Evolutionary conservation across 805 yeast species (phyloP).

Genomic region (Saccharomyces paradoxus): DNA sequence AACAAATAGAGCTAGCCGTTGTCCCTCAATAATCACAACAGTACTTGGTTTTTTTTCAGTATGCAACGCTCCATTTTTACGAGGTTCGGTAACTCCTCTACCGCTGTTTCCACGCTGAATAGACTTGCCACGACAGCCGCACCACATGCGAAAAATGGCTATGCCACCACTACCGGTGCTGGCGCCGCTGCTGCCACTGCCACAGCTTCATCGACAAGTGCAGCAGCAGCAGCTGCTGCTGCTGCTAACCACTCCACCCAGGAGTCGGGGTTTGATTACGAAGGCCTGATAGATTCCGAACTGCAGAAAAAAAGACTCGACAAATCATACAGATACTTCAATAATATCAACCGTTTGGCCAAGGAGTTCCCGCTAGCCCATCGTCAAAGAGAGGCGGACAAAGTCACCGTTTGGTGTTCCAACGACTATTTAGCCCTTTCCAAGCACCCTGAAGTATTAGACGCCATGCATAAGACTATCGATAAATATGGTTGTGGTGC

Average conservation of each 20-base stretch:
- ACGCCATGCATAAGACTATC: conserved; percentile 70
- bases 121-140: background rate
- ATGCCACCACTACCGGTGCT: conserved; percentile 30
- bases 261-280: conserved; percentile 59
- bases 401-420: conserved; percentile 98
- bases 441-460: conserved; percentile 60
- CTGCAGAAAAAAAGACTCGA: conserved; percentile 70
- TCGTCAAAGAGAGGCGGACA: conserved; percentile 60
- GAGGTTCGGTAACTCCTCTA: background rate
- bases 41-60: background rate
- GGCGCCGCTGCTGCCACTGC: conserved; percentile 27
- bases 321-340: conserved; percentile 90
- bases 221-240: conserved; percentile 24
- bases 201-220: conserved; percentile 29
- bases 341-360: conserved; percentile 94
- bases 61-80: background rate
- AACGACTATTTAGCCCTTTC: conserved; percentile 97
- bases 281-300: conserved; percentile 59
- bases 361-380: conserved; percentile 92
- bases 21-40: background rate
- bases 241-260: conserved; percentile 35
- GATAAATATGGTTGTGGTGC: conserved; percentile 96
- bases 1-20: background rate
- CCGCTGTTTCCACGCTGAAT: background rate
- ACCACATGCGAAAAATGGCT: conserved; percentile 18